Evolutionary conservation across 2,329 filamentous ascomycete species (phyloP).

Genomic region (Colletotrichum karsti): DNA sequence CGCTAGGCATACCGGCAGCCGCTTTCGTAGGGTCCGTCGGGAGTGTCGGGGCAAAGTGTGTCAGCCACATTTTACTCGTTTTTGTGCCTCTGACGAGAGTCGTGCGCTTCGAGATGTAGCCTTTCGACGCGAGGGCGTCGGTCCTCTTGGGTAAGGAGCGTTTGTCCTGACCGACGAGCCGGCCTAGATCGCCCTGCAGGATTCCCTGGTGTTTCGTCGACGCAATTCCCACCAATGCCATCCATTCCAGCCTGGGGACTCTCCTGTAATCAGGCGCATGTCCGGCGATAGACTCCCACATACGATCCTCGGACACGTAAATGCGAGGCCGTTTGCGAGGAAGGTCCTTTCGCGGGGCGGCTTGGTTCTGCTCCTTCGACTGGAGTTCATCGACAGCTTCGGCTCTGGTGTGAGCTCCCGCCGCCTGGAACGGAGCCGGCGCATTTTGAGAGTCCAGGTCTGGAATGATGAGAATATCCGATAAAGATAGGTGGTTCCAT

Average conservation of each 20-base stretch:
- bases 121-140: conserved; percentile 65
- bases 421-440: neutral
- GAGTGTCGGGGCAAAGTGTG: conserved; percentile 59
- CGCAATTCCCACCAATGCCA: conserved; percentile 65
- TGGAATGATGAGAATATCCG: conserved; percentile 28
- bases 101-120: conserved; percentile 69
- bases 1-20: neutral
- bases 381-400: neutral
- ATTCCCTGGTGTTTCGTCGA: conserved; percentile 63
- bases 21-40: conserved; percentile 37
- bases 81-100: conserved; percentile 66
- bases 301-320: conserved; percentile 61
- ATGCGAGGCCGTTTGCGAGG: conserved; percentile 42
- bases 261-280: conserved; percentile 67
- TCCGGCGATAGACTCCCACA: conserved; percentile 68
- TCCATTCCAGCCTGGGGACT: conserved; percentile 67
- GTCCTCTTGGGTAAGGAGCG: conserved; percentile 70
- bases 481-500: conserved; percentile 31
- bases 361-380: neutral
- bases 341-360: neutral
- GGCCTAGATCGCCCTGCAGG: conserved; percentile 67
- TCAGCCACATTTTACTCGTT: conserved; percentile 70
- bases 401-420: neutral
- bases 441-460: conserved; percentile 14
- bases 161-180: conserved; percentile 68